Base-by-base conservation (phyloP, 306 rosid genomes). In the Cyclanthera cordifolia region DNA sequence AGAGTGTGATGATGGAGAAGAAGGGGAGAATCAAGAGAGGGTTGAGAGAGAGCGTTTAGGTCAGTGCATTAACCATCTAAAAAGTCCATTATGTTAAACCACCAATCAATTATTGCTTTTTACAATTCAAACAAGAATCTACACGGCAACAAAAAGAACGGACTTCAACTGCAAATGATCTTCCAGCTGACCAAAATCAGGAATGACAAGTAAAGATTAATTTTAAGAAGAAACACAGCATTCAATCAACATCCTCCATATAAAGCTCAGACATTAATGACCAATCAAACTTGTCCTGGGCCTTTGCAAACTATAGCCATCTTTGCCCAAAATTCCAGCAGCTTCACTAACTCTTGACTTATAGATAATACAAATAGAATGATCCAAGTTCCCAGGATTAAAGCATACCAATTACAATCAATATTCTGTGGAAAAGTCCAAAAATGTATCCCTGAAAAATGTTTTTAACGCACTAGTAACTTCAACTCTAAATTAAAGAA, bases 401-500 rank as follows among this genome's bases (percentile, higher is more conserved):
- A 61, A 37, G 27, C 68, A 61, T 11, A 20, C 49, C 25, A 37
- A 37, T 19, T 61, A 58, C 17, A 30, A 21, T 43, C 46, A 30
- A 32, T 56, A 2, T 27, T 56, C 23, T 28, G 1, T 0, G 12
- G 23, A 30, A 58, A 58, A n/a, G 14, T 16, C 20, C 20, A 30
- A 30, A 16, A 8, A 30, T 7, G 6, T 8, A 58, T 58, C 66
- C 30, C 15, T 16, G 10, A 19, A 60, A 60, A 4, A 60, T 39
- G 20, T 59, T 17, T n/a, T 60, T 17, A 19, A 60, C 67, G 13
- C 25, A 63, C 21, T 19, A n/a, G 27, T 5, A 2, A 64, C 70
- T 23, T 43, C 70, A 64, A 19, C n/a, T 13, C 70, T 19, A 43
- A 64, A 64, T 61, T 61, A 28, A 20, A 61, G 69, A 21, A 19